These are phyloP conservation scores for Neohortaea acidophila DNA, from an alignment of 495 filamentous ascomycete genomes.

Conservation along the genomic window DNA sequence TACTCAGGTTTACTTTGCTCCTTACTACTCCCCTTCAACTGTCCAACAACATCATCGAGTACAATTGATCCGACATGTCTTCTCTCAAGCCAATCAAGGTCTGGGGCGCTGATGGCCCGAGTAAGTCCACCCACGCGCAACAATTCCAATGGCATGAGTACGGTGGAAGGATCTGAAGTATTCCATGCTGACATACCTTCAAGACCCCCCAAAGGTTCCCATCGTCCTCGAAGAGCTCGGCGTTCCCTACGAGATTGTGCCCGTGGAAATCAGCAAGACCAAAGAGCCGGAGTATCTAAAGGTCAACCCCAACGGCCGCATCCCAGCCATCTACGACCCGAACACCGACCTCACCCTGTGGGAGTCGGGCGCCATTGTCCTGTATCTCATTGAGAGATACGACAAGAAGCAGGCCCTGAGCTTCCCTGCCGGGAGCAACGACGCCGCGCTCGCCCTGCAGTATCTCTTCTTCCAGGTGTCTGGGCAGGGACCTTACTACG, in stretches of 20 bases:
- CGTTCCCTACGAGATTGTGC: slow-evolving; percentile 14
- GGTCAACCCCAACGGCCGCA: slow-evolving; percentile 30
- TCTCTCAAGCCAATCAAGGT: no score
- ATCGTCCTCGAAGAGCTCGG: slow-evolving; percentile 20
- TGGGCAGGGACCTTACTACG: slow-evolving; percentile 30
- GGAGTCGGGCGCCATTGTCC: slow-evolving; percentile 24
- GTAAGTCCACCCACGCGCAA: no score
- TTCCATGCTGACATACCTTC: no score
- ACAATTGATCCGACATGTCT: no score
- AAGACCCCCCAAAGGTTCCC: no score
- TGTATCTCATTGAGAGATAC: slow-evolving; percentile 25
- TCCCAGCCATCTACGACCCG: slow-evolving; percentile 29
- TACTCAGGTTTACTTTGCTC: no score
- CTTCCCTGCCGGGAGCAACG: no score
- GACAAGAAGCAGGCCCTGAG: slow-evolving; percentile 20
- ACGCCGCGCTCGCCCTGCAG: slow-evolving; percentile 22
- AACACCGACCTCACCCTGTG: slow-evolving; percentile 21
- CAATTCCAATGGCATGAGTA: no score
- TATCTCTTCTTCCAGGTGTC: slow-evolving; percentile 29
- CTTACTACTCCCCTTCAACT: no score
- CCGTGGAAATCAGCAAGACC: slow-evolving; percentile 6
- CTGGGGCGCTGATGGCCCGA: no score
- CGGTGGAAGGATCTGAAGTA: no score
- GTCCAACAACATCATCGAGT: no score
- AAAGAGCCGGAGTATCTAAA: slow-evolving; percentile 13